phyloP scores from a whole-genome alignment of 192 early-diverging fungal species.

The Dispira parvispora region DNA sequence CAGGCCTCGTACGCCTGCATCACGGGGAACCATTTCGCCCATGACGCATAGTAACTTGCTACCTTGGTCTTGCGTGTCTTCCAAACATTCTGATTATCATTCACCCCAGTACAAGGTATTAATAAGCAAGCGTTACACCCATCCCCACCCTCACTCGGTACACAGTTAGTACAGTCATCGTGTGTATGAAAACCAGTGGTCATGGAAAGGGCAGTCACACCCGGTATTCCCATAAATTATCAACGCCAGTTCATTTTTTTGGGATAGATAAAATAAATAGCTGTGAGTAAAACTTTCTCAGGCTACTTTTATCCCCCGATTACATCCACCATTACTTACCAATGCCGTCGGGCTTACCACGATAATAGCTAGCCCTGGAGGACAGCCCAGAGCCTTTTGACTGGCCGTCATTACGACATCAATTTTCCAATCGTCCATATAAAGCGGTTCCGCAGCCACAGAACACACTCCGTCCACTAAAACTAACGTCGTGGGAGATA shows the following conservation, averaged over 20 bases:
- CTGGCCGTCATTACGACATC: conserved; percentile 85
- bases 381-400: conserved; percentile 91
- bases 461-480: conserved; percentile 93
- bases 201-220: too few relatives aligned
- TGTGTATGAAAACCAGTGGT: too few relatives aligned
- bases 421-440: conserved; percentile 80
- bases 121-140: too few relatives aligned
- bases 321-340: conserved; percentile 7
- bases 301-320: too few relatives aligned
- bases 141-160: too few relatives aligned
- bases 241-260: too few relatives aligned
- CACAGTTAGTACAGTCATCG: too few relatives aligned
- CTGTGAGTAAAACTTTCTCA: too few relatives aligned
- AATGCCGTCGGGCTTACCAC: conserved; percentile 65
- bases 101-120: too few relatives aligned
- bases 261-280: too few relatives aligned
- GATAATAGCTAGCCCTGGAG: conserved; percentile 83
- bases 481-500: conserved; percentile 76
- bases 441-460: conserved; percentile 81
- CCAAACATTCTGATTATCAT: conserved; percentile 28
- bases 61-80: conserved; percentile 56
- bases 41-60: conserved; percentile 80
- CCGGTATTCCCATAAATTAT: too few relatives aligned
- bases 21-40: conserved; percentile 91
- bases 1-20: conserved; percentile 92